Base-by-base conservation (phyloP, 2,329 filamentous ascomycete species). In the Exophiala oligosperma region DNA sequence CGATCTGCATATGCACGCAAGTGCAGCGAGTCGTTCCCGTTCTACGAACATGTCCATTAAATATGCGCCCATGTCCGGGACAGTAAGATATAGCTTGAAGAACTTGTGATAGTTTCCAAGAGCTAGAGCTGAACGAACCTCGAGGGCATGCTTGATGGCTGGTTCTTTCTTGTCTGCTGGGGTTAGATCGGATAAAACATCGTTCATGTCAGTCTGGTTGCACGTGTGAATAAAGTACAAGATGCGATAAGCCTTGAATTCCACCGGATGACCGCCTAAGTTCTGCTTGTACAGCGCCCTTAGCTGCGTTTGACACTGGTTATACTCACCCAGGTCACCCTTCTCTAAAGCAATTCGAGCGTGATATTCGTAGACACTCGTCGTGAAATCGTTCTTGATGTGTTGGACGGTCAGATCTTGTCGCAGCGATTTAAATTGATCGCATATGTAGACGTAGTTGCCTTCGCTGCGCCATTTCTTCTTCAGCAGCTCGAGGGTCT, bases 321-420 rank as follows among this genome's bases (percentile, higher is more conserved):
- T 99, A 94, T 99, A 99, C 94, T 99, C 94, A 99, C 94, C 93
- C 81, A 97, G 85, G 81, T 99, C 94, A 78, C 90, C 92, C 84
- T 95, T 97, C 77, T 99, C 93, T 76, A 99, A 82, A 67, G 94
- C 94, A 77, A 99, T 97, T 61, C 94, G 88, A 64, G 93, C 94
- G 77, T 99, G 94, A 62, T 93, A 95, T 78, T 99, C 94, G 76
- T 99, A 99, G 49, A 97, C 94, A 63, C 84, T 89, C 64, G 97
- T 92, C 26, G 94, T 97, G 73, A 99, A 97, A 53, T 95, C 90
- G 75, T 92, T 96, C 77, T 91, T 92, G 78, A 99, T 92, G 71
- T 91, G 93, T 76, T 99, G 94, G 55, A 99, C 94, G 40, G 94
- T 99, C 73, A 99, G 83, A 79, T 99, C 94, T 81, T 99, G 94